Evolutionary conservation across 331 rosid genomes (phyloP), one percentile per base, ranked within the genome.

Genomic region (Arachis monticola): DNA sequence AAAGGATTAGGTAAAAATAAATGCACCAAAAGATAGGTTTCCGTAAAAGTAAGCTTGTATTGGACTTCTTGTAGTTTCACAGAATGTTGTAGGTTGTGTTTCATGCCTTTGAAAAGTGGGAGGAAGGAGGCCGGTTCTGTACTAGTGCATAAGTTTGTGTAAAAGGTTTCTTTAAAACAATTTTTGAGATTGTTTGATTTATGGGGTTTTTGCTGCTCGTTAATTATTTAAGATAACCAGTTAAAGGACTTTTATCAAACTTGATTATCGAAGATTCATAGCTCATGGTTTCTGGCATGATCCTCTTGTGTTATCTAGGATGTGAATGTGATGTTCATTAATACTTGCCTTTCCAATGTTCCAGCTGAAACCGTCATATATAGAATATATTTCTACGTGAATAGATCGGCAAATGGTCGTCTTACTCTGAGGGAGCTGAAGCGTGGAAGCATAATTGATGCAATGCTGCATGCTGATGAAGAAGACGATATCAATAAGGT

Each of bases 321-420:
- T 27, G 69, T 63, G 4, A 35, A 35, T 2, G 69, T 64, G 41
- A 69, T 73, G 69, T 47, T 73, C 70, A 69, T 75, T 76, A 80
- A 56, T 67, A 68, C 61, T 67, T 77, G 64, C 69, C 67, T 74
- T 84, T 74, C 87, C 82, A 60, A 76, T 90, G 85, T 69, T 67
- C 89, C 99, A 95, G 99, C 99, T 82, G 99, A 95, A 85, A 95
- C 99, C 77, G 99, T 92, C 46, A 92, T 90, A 92, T 92, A 88
- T 87, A 83, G 99, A 87, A 95, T 95, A 90, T 95, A 86, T 85
- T 95, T 90, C 93, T 95, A 90, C 84, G 76, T 95, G 78, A 95
- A 92, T 89, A 89, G 98, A 88, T 83, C 96, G 38, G 97, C 96
- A 63, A 90, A 87, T 67, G 96, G 99, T 41, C 89, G 82, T 72